Conservation (phyloP, 352 stramenopile genomes). For the Globisporangium apiculatum region DNA sequence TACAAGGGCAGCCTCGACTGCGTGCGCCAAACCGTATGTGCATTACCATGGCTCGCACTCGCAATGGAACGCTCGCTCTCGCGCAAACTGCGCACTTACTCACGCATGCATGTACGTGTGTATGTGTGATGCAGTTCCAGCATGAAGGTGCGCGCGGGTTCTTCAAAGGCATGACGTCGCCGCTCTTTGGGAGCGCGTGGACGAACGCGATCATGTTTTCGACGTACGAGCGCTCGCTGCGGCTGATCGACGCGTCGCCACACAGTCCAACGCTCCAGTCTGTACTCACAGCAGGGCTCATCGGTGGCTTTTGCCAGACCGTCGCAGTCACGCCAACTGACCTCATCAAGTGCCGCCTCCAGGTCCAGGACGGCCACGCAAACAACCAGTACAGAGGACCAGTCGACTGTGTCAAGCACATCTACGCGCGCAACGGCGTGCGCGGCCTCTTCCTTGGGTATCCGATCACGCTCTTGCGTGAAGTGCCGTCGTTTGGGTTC, state of each 20-base stretch:
- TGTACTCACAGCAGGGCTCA: conserved; percentile 56
- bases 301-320: conserved; percentile 76
- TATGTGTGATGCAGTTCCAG: conserved; percentile 20
- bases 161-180: conserved; percentile 82
- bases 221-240: conserved; percentile 66
- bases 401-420: conserved; percentile 69
- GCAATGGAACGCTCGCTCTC: too few relatives aligned
- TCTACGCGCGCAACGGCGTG: conserved; percentile 51
- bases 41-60: too few relatives aligned
- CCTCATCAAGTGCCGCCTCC: conserved; percentile 78
- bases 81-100: background rate
- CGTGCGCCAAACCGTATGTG: conserved; percentile 28
- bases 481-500: conserved; percentile 76
- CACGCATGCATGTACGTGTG: background rate
- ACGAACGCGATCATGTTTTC: conserved; percentile 88
- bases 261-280: conserved; percentile 50
- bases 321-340: conserved; percentile 68
- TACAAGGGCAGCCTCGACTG: conserved; percentile 51
- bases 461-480: conserved; percentile 61
- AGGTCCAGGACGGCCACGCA: conserved; percentile 67
- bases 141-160: conserved; percentile 74
- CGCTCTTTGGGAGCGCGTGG: conserved; percentile 71
- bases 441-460: conserved; percentile 70
- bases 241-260: conserved; percentile 46
- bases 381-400: conserved; percentile 55